phyloP scores from a whole-genome alignment of 1,284 basidiomycete species.

The Volvariella surrecta region DNA sequence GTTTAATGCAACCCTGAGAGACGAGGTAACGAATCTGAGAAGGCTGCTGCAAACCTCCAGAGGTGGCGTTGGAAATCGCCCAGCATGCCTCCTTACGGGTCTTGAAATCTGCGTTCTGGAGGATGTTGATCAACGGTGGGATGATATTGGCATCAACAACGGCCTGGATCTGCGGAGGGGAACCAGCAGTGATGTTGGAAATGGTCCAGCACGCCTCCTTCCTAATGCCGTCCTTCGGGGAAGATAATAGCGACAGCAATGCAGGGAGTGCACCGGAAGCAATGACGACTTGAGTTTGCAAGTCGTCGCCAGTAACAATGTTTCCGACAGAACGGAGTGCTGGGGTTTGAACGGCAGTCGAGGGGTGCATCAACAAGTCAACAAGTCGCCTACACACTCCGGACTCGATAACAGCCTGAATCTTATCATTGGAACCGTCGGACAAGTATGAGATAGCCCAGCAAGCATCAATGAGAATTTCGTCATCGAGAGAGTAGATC shows the following conservation, averaged over 20 bases:
- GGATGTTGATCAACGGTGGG: slow-evolving; percentile 97
- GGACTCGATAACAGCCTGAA: slow-evolving; percentile 98
- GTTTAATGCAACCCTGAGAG: slow-evolving; percentile 96
- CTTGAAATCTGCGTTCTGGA: slow-evolving; percentile 98
- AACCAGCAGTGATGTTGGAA: slow-evolving; percentile 97
- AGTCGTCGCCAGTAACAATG: slow-evolving; percentile 97
- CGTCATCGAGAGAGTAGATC: slow-evolving; percentile 98
- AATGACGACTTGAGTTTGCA: slow-evolving; percentile 98
- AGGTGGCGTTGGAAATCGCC: slow-evolving; percentile 99
- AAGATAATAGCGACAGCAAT: slow-evolving; percentile 85
- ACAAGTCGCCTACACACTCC: slow-evolving; percentile 97
- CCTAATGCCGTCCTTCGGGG: slow-evolving; percentile 92
- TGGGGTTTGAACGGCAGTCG: slow-evolving; percentile 98
- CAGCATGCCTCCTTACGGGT: slow-evolving; percentile 99
- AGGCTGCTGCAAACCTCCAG: slow-evolving; percentile 95
- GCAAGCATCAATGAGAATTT: slow-evolving; percentile 99
- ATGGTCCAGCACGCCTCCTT: slow-evolving; percentile 99
- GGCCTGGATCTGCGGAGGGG: slow-evolving; percentile 92
- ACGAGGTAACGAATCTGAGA: slow-evolving; percentile 98
- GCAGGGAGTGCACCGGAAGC: slow-evolving; percentile 94
- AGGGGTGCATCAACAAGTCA: slow-evolving; percentile 94
- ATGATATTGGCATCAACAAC: slow-evolving; percentile 88
- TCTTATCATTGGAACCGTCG: slow-evolving; percentile 99
- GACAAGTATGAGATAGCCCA: slow-evolving; percentile 99
- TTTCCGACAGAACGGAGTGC: slow-evolving; percentile 97